phyloP scores from a whole-genome alignment of 2,329 filamentous ascomycete genomes.

The Coniochaeta pulveracea region DNA sequence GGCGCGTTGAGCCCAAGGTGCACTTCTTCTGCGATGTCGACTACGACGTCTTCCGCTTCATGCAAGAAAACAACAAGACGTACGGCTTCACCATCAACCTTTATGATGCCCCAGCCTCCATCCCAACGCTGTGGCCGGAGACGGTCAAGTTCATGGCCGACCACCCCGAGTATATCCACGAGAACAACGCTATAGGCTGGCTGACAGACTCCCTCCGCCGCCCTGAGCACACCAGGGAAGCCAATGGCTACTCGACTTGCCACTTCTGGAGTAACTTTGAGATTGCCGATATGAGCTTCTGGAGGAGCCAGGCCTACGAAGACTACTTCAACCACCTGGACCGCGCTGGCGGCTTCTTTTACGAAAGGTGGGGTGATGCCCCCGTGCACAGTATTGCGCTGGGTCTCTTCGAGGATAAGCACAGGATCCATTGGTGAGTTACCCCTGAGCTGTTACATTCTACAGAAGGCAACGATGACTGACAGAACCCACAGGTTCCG shows the following conservation, averaged over 20 bases:
- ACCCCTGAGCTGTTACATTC: too few species aligned
- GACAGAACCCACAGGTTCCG: slow-evolving; percentile 67
- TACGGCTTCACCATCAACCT: slow-evolving; percentile 98
- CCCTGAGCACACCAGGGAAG: slow-evolving; percentile 67
- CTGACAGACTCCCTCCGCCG: slow-evolving; percentile 66
- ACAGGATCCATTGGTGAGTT: slow-evolving; percentile 85
- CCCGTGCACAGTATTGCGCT: slow-evolving; percentile 92
- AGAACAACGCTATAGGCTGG: slow-evolving; percentile 83
- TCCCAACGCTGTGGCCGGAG: slow-evolving; percentile 89
- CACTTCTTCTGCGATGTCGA: slow-evolving; percentile 99
- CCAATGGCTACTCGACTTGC: slow-evolving; percentile 92
- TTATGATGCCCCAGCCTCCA: slow-evolving; percentile 81
- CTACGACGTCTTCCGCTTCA: slow-evolving; percentile 96
- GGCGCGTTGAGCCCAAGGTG: slow-evolving; percentile 96
- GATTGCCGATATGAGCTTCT: slow-evolving; percentile 87
- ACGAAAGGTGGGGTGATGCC: slow-evolving; percentile 96
- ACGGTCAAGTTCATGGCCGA: slow-evolving; percentile 81
- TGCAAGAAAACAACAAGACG: slow-evolving; percentile 97
- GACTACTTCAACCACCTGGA: slow-evolving; percentile 96
- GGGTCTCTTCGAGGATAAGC: slow-evolving; percentile 82
- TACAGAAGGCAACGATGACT: too few species aligned
- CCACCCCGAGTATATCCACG: slow-evolving; percentile 68
- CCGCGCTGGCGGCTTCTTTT: slow-evolving; percentile 91
- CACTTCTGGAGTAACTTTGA: slow-evolving; percentile 99
- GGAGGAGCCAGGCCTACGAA: slow-evolving; percentile 80